Evolutionary conservation across 1,284 basidiomycete species (phyloP), one percentile per base, ranked within the genome.

Genomic region (Ustilago xerochloae): DNA sequence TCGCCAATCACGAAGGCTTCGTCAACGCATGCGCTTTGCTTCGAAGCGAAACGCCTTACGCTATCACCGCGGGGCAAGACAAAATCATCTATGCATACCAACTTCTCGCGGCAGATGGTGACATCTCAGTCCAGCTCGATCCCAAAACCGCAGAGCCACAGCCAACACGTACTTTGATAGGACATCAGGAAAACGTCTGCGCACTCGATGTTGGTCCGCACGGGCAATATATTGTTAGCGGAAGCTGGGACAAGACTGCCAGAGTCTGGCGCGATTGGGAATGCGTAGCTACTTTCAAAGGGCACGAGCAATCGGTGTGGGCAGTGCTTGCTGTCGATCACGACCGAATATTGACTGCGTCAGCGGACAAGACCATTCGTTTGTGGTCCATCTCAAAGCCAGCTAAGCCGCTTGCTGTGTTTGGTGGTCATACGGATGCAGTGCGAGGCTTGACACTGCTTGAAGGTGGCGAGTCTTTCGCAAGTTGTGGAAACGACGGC

Each of bases 211-310:
- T 70, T 20, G 75, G 49, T 10, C 51, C 50, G 5, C 49, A 55
- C 18, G 68, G 62, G 4, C 39, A 66, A 29, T 83, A 81, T 64
- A 90, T 96, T 65, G 90, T 96, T 59, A 95, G 93, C n/a, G 96
- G 96, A 20, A 96, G 93, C 63, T 99, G 96, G 96, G 97, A 99
- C 86, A 91, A 89, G 93, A 94, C 94, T 0, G 96, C 93, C 20
- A 92, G 92, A 85, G 90, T 99, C 0, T 99, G 97, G 97, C 91
- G 90, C 83, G 86, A 92, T 29, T 86, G 81, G 77, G 73, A 90
- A 76, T 87, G 91, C 67, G 87, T 88, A 3, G 89, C 92, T 73
- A 91, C 92, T 69, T 88, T 99, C 53, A 89, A 90, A 78, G 93
- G 91, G 9, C 97, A 99, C 82, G 87, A 91, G 63, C 92, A 94